Conservation (phyloP, 2,329 filamentous ascomycete genomes). For the Fusarium nisikadoi region DNA sequence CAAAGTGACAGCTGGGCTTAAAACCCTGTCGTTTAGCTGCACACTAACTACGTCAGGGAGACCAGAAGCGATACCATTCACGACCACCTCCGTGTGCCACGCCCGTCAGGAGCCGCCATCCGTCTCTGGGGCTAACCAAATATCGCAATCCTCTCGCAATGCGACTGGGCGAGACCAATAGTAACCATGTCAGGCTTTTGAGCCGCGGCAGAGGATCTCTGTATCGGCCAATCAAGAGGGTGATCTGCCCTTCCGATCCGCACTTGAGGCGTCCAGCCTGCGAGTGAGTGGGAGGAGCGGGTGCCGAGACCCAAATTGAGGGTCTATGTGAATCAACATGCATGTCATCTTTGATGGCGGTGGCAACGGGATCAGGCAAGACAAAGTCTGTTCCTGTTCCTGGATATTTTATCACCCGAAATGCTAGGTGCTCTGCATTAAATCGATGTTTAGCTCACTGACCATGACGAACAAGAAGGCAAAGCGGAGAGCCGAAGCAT, state of each 20-base stretch:
- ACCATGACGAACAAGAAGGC: neutral
- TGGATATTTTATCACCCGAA: neutral
- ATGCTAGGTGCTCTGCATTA: neutral
- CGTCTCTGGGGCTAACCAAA: constrained; percentile 7
- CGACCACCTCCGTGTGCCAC: constrained; percentile 9
- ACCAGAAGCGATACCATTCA: constrained; percentile 25
- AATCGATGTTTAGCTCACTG: neutral
- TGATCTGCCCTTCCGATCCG: neutral
- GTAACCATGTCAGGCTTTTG: constrained; percentile 8
- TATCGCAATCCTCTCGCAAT: neutral
- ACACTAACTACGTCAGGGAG: constrained; percentile 2
- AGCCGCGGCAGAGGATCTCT: neutral
- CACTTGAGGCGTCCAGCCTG: constrained; percentile 1
- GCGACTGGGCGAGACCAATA: constrained; percentile 19
- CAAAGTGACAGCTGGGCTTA: constrained; percentile 5
- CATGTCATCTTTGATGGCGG: constrained; percentile 20
- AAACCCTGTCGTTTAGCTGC: neutral
- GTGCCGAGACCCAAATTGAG: neutral
- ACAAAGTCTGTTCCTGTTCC: constrained; percentile 2
- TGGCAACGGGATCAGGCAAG: constrained; percentile 12
- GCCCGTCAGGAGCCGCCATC: constrained; percentile 18
- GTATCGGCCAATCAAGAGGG: constrained; percentile 1
- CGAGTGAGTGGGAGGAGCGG: constrained; percentile 8
- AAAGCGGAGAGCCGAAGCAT: neutral
- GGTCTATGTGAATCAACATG: neutral